A percentile compares a stretch with the other conserved stretches of the same genome.
phyloP scores from a whole-genome alignment of 1,284 basidiomycete species.

The Cutaneotrichosporon cyanovorans region DNA sequence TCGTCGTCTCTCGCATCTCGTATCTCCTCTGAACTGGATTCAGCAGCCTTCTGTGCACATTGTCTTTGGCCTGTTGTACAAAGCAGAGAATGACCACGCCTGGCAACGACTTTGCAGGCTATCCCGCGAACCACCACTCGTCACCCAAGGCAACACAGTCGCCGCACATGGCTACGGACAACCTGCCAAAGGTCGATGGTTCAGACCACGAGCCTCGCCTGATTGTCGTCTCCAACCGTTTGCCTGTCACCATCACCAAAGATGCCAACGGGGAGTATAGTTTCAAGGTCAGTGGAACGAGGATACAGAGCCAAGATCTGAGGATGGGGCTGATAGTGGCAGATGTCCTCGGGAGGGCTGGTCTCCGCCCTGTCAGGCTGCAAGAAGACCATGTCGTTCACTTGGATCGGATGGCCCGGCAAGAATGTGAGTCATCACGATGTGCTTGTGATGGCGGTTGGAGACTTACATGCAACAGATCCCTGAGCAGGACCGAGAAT shows the following conservation, averaged over 20 bases:
- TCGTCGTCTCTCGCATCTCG: too few species aligned
- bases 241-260: constrained; percentile 85
- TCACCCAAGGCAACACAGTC: constrained; percentile 9
- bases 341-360: constrained; percentile 89
- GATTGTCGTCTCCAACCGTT: constrained; percentile 91
- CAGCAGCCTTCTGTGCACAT: too few species aligned
- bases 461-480: too few species aligned
- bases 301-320: neutral
- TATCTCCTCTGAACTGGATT: too few species aligned
- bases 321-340: neutral
- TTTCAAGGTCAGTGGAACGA: constrained; percentile 62
- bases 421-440: constrained; percentile 38
- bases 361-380: constrained; percentile 90
- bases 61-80: too few species aligned
- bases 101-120: constrained; percentile 6
- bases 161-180: constrained; percentile 2
- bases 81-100: constrained; percentile 5
- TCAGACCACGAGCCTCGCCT: constrained; percentile 54
- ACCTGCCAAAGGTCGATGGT: constrained; percentile 7
- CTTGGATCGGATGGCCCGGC: constrained; percentile 80
- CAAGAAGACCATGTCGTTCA: constrained; percentile 93
- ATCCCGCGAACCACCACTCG: constrained; percentile 16
- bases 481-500: constrained; percentile 72
- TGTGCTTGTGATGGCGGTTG: too few species aligned
- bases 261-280: constrained; percentile 81